A percentile compares a stretch with the other conserved stretches of the same genome.
Conservation (phyloP, 306 rosid genomes). For the Astragalus membranaceus region DNA sequence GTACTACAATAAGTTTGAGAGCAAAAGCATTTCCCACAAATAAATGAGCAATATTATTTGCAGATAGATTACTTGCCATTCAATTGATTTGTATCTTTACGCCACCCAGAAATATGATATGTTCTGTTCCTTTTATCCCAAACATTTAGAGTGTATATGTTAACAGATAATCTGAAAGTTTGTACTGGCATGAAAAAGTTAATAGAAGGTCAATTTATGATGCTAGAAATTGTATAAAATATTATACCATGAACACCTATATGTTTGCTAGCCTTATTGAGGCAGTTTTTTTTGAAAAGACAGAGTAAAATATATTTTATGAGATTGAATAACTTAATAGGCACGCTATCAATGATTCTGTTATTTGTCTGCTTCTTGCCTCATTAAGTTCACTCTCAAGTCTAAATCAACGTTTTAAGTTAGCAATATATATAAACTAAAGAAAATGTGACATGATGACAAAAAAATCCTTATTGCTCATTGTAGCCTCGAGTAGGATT, state of each 20-base stretch:
- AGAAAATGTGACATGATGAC: background rate
- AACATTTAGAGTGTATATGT: background rate
- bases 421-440: background rate
- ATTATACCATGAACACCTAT: background rate
- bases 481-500: no score
- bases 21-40: no score
- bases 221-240: background rate
- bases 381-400: background rate
- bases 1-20: no score
- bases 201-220: background rate
- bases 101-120: no score
- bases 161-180: background rate
- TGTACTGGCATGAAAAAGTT: background rate
- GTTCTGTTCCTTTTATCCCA: background rate
- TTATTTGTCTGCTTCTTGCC: slow-evolving; percentile 19
- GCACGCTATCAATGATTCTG: slow-evolving; percentile 21
- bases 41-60: background rate
- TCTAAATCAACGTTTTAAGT: background rate
- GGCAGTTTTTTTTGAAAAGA: background rate
- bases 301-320: background rate
- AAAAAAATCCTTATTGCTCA: background rate
- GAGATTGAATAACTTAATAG: slow-evolving; percentile 18
- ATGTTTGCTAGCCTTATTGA: background rate
- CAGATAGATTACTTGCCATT: background rate
- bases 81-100: background rate